phyloP scores from a whole-genome alignment of 83 land plant genomes.

The Isoetes engelmannii region DNA sequence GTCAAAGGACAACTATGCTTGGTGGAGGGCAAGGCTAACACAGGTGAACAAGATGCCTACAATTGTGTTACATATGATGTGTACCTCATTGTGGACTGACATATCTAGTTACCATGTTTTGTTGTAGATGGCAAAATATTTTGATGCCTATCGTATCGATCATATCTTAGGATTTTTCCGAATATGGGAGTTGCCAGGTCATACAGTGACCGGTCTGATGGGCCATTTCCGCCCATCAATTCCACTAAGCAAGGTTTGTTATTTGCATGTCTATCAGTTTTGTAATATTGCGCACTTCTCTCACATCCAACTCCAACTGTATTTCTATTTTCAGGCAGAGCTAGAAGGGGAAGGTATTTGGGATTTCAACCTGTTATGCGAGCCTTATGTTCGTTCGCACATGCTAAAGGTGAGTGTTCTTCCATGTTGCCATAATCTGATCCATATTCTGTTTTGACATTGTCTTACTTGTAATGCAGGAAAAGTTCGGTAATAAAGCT shows the following conservation, averaged over 20 bases:
- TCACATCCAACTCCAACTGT: too few species aligned
- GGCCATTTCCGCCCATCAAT: constrained; percentile 95
- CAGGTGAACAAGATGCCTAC: constrained; percentile 47
- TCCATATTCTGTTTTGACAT: background rate
- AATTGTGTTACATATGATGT: background rate
- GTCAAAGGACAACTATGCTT: constrained; percentile 95
- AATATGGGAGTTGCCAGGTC: constrained; percentile 97
- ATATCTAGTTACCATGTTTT: background rate
- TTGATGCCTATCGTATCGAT: constrained; percentile 95
- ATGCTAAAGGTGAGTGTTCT: constrained; percentile 43
- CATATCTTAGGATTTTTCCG: constrained; percentile 96
- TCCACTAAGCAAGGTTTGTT: constrained; percentile 69
- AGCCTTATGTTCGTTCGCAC: constrained; percentile 64
- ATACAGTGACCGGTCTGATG: constrained; percentile 76
- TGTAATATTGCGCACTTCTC: too few species aligned
- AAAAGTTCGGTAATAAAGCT: constrained; percentile 76
- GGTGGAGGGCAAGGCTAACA: constrained; percentile 93
- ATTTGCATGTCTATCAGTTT: too few species aligned
- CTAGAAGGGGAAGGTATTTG: constrained; percentile 88
- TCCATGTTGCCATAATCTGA: background rate
- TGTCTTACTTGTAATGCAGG: constrained; percentile 29
- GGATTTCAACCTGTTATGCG: constrained; percentile 81
- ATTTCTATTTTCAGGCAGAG: constrained; percentile 54
- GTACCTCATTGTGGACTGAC: background rate
- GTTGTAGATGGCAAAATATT: constrained; percentile 86